Conservation (phyloP, 352 stramenopile species). For the Peronospora destructor region DNA sequence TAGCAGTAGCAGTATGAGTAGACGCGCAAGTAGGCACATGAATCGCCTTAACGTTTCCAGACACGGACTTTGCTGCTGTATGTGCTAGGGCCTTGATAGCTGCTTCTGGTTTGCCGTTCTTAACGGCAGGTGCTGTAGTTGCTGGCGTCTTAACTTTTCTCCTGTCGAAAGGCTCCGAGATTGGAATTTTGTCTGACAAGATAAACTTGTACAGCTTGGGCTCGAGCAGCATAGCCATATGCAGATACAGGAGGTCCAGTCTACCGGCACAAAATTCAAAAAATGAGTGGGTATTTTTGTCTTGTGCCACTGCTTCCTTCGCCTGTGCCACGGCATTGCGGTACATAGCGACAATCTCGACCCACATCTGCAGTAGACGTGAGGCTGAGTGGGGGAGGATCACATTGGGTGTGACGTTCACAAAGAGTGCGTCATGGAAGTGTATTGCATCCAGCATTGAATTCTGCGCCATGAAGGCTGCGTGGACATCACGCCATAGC, state of each 20-base stretch:
- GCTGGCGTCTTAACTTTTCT: constrained; percentile 3
- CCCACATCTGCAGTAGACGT: constrained; percentile 59
- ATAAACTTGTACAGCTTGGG: constrained; percentile 43
- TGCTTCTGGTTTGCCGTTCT: constrained; percentile 1
- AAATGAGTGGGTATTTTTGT: constrained; percentile 38
- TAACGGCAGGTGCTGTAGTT: not conserved
- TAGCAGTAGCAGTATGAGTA: not conserved
- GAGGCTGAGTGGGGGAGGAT: constrained; percentile 40
- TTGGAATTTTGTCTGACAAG: constrained; percentile 27
- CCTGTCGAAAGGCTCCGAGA: constrained; percentile 10
- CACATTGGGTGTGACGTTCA: constrained; percentile 39
- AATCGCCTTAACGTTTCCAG: not conserved
- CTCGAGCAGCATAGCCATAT: constrained; percentile 56
- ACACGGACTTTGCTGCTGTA: not conserved
- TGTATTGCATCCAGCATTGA: constrained; percentile 45
- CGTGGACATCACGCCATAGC: constrained; percentile 59
- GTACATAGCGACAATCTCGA: constrained; percentile 51
- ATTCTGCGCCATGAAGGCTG: constrained; percentile 42
- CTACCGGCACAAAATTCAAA: constrained; percentile 51
- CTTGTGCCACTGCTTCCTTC: constrained; percentile 20
- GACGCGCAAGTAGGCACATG: not conserved
- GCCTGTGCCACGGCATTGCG: constrained; percentile 30
- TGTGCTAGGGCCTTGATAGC: not conserved
- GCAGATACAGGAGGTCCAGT: constrained; percentile 60
- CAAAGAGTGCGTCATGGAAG: constrained; percentile 59